Evolutionary conservation across 2,329 filamentous ascomycete species (phyloP).

Genomic region (Purpureocillium lavendulum): DNA sequence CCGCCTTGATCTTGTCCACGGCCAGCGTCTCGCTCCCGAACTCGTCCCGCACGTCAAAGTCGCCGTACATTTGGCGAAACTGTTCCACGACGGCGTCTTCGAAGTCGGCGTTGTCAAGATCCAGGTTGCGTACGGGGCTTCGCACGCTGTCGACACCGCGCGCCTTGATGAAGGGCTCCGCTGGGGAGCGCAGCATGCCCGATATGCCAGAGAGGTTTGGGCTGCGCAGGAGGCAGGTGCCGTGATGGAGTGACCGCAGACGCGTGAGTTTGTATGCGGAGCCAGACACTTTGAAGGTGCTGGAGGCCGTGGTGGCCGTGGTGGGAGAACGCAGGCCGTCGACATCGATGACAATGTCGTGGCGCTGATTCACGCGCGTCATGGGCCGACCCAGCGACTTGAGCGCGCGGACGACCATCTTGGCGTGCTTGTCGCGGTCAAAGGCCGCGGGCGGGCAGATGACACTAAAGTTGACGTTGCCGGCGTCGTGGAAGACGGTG

Average conservation of each 20-base stretch:
- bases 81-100: slow-evolving; percentile 50
- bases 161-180: slow-evolving; percentile 65
- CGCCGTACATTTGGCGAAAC: slow-evolving; percentile 61
- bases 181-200: slow-evolving; percentile 67
- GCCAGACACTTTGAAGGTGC: slow-evolving; percentile 73
- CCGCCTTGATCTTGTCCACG: slow-evolving; percentile 38
- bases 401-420: slow-evolving; percentile 87
- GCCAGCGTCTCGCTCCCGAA: slow-evolving; percentile 43
- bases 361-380: slow-evolving; percentile 75
- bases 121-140: slow-evolving; percentile 74
- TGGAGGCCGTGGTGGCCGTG: neutral
- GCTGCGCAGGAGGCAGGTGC: slow-evolving; percentile 75
- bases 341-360: slow-evolving; percentile 78
- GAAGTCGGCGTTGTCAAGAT: slow-evolving; percentile 39
- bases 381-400: slow-evolving; percentile 46
- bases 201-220: slow-evolving; percentile 65
- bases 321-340: slow-evolving; percentile 5
- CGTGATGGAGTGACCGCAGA: slow-evolving; percentile 78
- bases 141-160: slow-evolving; percentile 88
- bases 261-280: slow-evolving; percentile 92
- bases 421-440: slow-evolving; percentile 77
- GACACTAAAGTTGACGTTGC: slow-evolving; percentile 93
- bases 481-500: slow-evolving; percentile 85
- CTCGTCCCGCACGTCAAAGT: slow-evolving; percentile 20
- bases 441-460: slow-evolving; percentile 72